Evolutionary conservation across 1,139 yeast genomes (phyloP).

Genomic region (Candida sojae): DNA sequence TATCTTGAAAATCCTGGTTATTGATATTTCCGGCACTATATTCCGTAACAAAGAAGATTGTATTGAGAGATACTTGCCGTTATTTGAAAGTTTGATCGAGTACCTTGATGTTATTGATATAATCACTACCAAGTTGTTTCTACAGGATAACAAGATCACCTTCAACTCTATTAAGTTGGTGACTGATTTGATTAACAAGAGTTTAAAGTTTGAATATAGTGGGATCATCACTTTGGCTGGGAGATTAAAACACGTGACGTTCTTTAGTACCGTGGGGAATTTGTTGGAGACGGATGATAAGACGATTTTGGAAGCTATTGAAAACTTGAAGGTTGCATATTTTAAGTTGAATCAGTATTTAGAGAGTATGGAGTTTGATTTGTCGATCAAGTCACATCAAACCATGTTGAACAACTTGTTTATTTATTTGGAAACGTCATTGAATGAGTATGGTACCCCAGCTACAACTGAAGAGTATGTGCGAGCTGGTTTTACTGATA

Average conservation of each 20-base stretch:
- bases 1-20: slow-evolving; percentile 45
- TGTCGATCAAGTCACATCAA: slow-evolving; percentile 43
- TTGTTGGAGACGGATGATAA: slow-evolving; percentile 43
- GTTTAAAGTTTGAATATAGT: slow-evolving; percentile 39
- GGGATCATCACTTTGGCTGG: slow-evolving; percentile 47
- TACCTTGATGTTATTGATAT: slow-evolving; percentile 45
- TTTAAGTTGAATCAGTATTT: slow-evolving; percentile 42
- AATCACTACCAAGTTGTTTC: slow-evolving; percentile 40
- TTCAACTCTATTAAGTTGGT: slow-evolving; percentile 48
- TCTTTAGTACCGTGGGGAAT: slow-evolving; percentile 43
- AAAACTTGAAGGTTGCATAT: slow-evolving; percentile 36
- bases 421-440: slow-evolving; percentile 39
- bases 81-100: slow-evolving; percentile 45
- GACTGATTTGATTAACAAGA: slow-evolving; percentile 45
- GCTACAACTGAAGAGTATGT: slow-evolving; percentile 49
- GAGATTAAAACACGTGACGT: slow-evolving; percentile 46
- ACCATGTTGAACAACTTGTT: slow-evolving; percentile 45
- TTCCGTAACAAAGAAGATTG: slow-evolving; percentile 35
- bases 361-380: slow-evolving; percentile 36
- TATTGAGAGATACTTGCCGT: slow-evolving; percentile 39
- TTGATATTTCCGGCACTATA: slow-evolving; percentile 47
- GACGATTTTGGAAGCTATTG: slow-evolving; percentile 33
- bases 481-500: slow-evolving; percentile 49
- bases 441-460: slow-evolving; percentile 47
- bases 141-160: slow-evolving; percentile 48